A percentile compares a stretch with the other conserved stretches of the same genome.
These are phyloP conservation scores for Castanospermum australe DNA, from an alignment of 306 rosid genomes.

Conservation along the genomic window DNA sequence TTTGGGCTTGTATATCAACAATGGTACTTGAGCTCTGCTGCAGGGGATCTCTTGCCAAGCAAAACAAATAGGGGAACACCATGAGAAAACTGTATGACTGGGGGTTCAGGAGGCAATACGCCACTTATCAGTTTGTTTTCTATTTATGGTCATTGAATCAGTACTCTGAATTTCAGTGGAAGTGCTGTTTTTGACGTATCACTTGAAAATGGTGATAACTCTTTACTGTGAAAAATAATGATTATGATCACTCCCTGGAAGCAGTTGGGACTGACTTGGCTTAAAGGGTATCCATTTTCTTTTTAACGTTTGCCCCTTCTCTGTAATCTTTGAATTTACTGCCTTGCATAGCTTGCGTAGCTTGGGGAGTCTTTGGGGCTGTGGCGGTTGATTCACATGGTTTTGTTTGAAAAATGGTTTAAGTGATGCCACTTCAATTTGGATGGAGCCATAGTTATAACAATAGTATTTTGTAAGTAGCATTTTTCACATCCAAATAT, in stretches of 20 bases:
- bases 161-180: neutral
- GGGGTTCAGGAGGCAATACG: neutral
- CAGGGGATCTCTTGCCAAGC: neutral
- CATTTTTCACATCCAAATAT: neutral
- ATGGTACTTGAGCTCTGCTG: neutral
- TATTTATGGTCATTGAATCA: neutral
- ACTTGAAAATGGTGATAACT: constrained; percentile 4
- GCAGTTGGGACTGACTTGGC: neutral
- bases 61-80: neutral
- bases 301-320: neutral
- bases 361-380: neutral
- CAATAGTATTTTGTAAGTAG: too few relatives aligned
- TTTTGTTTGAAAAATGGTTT: neutral
- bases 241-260: neutral
- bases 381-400: neutral
- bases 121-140: neutral
- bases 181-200: neutral
- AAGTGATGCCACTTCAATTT: neutral
- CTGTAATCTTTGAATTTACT: neutral
- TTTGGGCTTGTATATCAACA: neutral
- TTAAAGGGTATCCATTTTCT: neutral
- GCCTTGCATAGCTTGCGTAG: neutral
- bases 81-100: neutral
- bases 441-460: neutral
- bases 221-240: neutral